Percentiles rank a stretch among this genome's conserved stretches.
phyloP scores from a whole-genome alignment of 768 basidiomycete genomes.

The Lactarius sanguifluus region DNA sequence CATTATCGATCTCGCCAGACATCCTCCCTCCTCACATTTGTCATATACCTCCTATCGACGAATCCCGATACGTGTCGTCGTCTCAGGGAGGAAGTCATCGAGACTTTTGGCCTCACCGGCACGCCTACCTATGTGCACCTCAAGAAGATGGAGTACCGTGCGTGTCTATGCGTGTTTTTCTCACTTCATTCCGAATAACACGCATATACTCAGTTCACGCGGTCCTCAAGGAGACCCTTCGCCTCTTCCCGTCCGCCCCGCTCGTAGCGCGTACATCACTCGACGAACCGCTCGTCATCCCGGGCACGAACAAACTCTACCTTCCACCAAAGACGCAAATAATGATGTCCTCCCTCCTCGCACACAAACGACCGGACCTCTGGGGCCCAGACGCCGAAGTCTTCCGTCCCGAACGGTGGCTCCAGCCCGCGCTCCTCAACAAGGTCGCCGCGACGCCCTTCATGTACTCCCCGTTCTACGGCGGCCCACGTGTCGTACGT shows the following conservation, averaged over 20 bases:
- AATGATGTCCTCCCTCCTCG: conserved; percentile 35
- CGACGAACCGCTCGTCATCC: conserved; percentile 23
- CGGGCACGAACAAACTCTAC: conserved; percentile 28
- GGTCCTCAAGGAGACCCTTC: conserved; percentile 38
- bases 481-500: conserved; percentile 54
- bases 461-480: conserved; percentile 71
- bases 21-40: conserved; percentile 37
- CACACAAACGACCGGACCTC: conserved; percentile 47
- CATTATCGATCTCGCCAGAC: conserved; percentile 28
- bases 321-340: conserved; percentile 28
- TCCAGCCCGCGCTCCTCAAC: conserved; percentile 51
- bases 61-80: conserved; percentile 36
- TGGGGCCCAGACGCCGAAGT: conserved; percentile 53
- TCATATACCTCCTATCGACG: conserved; percentile 37
- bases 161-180: not conserved
- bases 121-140: conserved; percentile 38
- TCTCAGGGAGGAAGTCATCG: conserved; percentile 38
- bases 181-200: not conserved
- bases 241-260: conserved; percentile 26
- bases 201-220: conserved; percentile 32
- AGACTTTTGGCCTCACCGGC: conserved; percentile 33
- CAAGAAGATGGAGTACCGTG: conserved; percentile 37
- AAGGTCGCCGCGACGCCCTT: conserved; percentile 59
- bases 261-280: conserved; percentile 23
- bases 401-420: conserved; percentile 67